Evolutionary conservation across 148 eudicot species (phyloP), one percentile per base, ranked within the genome.

Genomic region (Camellia sinensis): DNA sequence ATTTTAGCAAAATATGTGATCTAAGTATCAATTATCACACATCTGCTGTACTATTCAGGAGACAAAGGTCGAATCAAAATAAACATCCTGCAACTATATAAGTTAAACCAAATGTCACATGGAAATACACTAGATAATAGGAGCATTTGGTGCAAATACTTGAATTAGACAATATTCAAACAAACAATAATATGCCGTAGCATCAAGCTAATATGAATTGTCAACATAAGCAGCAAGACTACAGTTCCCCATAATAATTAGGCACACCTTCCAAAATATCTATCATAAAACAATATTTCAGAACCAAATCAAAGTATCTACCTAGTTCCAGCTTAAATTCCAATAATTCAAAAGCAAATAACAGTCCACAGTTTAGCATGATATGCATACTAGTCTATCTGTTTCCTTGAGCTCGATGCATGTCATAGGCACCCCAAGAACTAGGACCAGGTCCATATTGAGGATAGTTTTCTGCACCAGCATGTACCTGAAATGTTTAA

Each of bases 401-500:
- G 77, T 90, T 92, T 46, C 93, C 97, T 86, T 91, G 98, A 88
- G 91, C 85, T 80, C 86, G 88, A 79, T 90, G 97, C 85, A 85
- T 77, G 78, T 89, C 92, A 75, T 95, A 92, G 65, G 93, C 86
- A 72, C 87, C 93, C 97, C 98, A 95, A 80, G 89, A 70, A 72
- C 93, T 94, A 67, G 90, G 91, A 21, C 89, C 97, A 78, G 92
- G 87, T 81, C 85, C 96, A 88, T 93, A 92, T 71, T 87, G 97
- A 78, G 94, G 86, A 88, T 89, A 95, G 79, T 76, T 93, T 84
- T 93, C 96, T 62, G 81, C 91, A 80, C 90, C 91, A 84, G 88
- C 78, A 82, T 90, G 97, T 45, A 82, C 81, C 92, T 91, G 82
- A 68, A 61, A 76, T 19, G 17, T 11, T 53, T 8, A 9, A 81